phyloP scores from a whole-genome alignment of 2,329 filamentous ascomycete species.

The Epichloe coenophiala region DNA sequence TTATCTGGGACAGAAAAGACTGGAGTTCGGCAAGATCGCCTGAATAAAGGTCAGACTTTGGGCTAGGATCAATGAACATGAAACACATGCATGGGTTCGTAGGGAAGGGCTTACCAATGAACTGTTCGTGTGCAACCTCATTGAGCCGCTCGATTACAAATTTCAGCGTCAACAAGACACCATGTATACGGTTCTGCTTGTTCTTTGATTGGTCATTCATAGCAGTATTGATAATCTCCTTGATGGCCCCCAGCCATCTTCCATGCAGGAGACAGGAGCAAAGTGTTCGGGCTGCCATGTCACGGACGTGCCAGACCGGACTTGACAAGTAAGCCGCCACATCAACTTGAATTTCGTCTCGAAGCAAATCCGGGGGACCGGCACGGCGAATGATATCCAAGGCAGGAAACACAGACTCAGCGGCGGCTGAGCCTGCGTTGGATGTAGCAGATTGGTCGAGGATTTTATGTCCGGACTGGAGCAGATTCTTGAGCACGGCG shows the following conservation, averaged over 20 bases:
- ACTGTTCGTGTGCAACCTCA: conserved; percentile 30
- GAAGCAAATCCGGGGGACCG: conserved; percentile 45
- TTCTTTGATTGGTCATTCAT: conserved; percentile 12
- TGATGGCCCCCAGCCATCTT: conserved; percentile 32
- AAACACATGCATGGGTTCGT: too few relatives aligned
- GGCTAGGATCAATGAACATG: background rate
- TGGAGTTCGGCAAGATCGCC: conserved; percentile 18
- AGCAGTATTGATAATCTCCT: conserved; percentile 21
- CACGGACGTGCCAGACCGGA: conserved; percentile 66
- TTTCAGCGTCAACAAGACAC: conserved; percentile 40
- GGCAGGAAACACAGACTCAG: conserved; percentile 66
- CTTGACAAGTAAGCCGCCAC: conserved; percentile 53
- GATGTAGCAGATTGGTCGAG: conserved; percentile 22
- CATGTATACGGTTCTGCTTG: conserved; percentile 43
- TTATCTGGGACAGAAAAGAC: conserved; percentile 15
- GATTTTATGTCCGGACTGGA: conserved; percentile 37
- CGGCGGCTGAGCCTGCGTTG: conserved; percentile 19
- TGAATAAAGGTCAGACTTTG: conserved; percentile 8
- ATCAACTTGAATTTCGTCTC: conserved; percentile 39
- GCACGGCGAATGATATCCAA: conserved; percentile 68
- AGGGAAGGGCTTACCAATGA: conserved; percentile 24
- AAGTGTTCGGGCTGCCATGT: conserved; percentile 64
- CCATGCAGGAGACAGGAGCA: conserved; percentile 45
- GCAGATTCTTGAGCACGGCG: conserved; percentile 46
- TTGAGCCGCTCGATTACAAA: conserved; percentile 41